Percentiles rank a stretch among this genome's conserved stretches.
These are phyloP conservation scores for Daldinia vernicosa DNA, from an alignment of 495 filamentous ascomycete genomes.

Conservation along the genomic window DNA sequence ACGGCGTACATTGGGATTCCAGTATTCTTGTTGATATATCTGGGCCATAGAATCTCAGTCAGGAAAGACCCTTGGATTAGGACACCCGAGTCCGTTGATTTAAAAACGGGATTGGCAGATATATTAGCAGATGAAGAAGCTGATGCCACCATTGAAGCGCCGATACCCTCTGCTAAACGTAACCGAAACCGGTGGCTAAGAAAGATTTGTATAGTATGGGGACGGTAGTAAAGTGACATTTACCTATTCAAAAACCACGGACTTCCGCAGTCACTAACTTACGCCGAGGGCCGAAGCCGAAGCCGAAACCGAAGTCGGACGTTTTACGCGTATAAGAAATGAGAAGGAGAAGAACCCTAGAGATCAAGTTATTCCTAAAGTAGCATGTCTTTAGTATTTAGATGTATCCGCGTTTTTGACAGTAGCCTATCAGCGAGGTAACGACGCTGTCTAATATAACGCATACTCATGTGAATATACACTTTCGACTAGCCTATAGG, in stretches of 20 bases:
- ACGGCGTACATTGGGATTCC: slow-evolving; percentile 72
- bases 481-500: too few species aligned
- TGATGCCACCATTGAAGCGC: slow-evolving; percentile 1
- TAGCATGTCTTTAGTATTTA: not conserved
- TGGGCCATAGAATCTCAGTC: slow-evolving; percentile 58
- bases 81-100: slow-evolving; percentile 62
- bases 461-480: too few species aligned
- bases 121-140: slow-evolving; percentile 62
- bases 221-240: slow-evolving; percentile 25
- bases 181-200: not conserved
- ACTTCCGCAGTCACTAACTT: not conserved
- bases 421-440: not conserved
- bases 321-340: not conserved
- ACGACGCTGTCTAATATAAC: not conserved
- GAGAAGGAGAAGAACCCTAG: not conserved
- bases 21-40: slow-evolving; percentile 64
- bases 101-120: slow-evolving; percentile 63
- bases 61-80: slow-evolving; percentile 64
- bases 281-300: not conserved
- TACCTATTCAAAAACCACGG: not conserved
- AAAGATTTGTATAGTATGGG: slow-evolving; percentile 20
- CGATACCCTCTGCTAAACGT: not conserved
- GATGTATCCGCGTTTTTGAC: not conserved
- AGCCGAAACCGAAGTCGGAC: not conserved
- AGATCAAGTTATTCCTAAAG: not conserved